These are phyloP conservation scores for Colletotrichum nymphaeae DNA, from an alignment of 2,329 filamentous ascomycete species.

Conservation along the genomic window DNA sequence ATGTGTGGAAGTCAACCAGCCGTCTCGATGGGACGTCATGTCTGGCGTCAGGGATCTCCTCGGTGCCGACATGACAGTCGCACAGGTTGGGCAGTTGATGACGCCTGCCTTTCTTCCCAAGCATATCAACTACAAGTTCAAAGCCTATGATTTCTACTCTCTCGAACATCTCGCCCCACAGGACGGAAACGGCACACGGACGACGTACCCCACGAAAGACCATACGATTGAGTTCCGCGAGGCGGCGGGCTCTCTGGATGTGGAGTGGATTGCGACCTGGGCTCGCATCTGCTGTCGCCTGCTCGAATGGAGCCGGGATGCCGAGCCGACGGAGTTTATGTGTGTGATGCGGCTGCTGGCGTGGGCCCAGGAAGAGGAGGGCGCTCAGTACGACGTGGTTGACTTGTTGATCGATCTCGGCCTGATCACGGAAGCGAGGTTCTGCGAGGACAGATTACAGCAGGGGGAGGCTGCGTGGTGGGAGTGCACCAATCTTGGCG, in stretches of 20 bases:
- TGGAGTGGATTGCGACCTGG: slow-evolving; percentile 49
- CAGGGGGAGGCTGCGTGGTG: slow-evolving; percentile 40
- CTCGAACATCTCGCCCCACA: neutral
- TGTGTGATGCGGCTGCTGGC: slow-evolving; percentile 40
- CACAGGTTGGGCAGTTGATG: slow-evolving; percentile 30
- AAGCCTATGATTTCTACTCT: slow-evolving; percentile 8
- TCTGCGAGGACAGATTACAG: slow-evolving; percentile 41
- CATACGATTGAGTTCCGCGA: slow-evolving; percentile 52
- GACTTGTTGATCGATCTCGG: slow-evolving; percentile 50
- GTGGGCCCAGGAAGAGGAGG: slow-evolving; percentile 35
- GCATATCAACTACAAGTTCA: slow-evolving; percentile 30
- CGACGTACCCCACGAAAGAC: neutral
- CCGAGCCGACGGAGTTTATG: slow-evolving; percentile 44
- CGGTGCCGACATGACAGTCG: slow-evolving; percentile 18
- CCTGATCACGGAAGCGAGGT: slow-evolving; percentile 43
- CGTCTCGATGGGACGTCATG: slow-evolving; percentile 28
- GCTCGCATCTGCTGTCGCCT: slow-evolving; percentile 46
- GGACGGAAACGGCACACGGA: neutral
- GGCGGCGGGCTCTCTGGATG: slow-evolving; percentile 47
- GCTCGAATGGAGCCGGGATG: slow-evolving; percentile 42
- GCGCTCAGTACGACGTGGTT: slow-evolving; percentile 47
- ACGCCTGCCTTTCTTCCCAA: neutral
- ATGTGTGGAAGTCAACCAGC: neutral
- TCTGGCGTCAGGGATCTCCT: slow-evolving; percentile 35
- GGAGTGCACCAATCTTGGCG: slow-evolving; percentile 37